These are phyloP conservation scores for Aspergillus sp. DNA, from an alignment of 2,329 filamentous ascomycete genomes.

Conservation along the genomic window DNA sequence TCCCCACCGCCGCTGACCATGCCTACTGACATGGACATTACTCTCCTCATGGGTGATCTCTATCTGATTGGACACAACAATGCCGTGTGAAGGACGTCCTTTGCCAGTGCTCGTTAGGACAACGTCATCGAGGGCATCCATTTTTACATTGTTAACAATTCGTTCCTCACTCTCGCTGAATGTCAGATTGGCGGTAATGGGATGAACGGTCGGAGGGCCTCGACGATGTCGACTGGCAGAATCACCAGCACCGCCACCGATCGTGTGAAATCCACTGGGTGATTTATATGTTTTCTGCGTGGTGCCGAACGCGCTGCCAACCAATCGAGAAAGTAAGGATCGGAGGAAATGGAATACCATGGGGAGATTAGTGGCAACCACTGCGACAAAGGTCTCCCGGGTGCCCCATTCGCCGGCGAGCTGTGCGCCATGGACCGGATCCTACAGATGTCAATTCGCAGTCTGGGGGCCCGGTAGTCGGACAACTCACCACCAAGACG, in stretches of 20 bases:
- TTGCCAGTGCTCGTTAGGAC: slow-evolving; percentile 11
- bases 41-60: slow-evolving; percentile 31
- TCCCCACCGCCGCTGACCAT: no score
- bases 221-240: slow-evolving; percentile 29
- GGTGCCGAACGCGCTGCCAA: slow-evolving; percentile 39
- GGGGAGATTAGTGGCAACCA: slow-evolving; percentile 38
- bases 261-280: slow-evolving; percentile 28
- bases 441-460: slow-evolving; percentile 12
- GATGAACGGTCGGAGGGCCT: slow-evolving; percentile 32
- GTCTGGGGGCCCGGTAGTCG: background rate
- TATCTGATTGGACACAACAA: slow-evolving; percentile 45
- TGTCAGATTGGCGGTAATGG: slow-evolving; percentile 36
- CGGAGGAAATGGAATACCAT: slow-evolving; percentile 45
- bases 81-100: slow-evolving; percentile 23
- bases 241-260: slow-evolving; percentile 25
- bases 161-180: slow-evolving; percentile 47
- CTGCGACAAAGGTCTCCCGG: slow-evolving; percentile 41
- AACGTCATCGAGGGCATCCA: slow-evolving; percentile 35
- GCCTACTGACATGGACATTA: no score
- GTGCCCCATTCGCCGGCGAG: slow-evolving; percentile 37
- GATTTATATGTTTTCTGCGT: slow-evolving; percentile 40
- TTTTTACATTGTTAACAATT: slow-evolving; percentile 46
- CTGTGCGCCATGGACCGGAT: slow-evolving; percentile 30
- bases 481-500: slow-evolving; percentile 39
- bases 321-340: slow-evolving; percentile 36